These are phyloP conservation scores for Fraxinus velutina DNA, from an alignment of 305 asterid genomes.

Conservation along the genomic window DNA sequence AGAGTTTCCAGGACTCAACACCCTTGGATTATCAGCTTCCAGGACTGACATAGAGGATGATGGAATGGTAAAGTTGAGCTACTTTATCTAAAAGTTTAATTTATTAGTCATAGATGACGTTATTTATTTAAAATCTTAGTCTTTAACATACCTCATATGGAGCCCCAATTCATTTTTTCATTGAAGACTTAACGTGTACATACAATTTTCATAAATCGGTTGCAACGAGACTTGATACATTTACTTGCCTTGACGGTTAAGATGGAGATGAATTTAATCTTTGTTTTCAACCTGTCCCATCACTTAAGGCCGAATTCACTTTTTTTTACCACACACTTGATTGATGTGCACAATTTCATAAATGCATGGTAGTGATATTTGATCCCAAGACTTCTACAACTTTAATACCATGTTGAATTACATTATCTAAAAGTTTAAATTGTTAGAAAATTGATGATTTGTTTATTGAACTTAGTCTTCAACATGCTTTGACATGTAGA, in stretches of 20 bases:
- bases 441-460: not conserved
- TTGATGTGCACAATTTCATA: not conserved
- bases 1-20: slow-evolving; percentile 70
- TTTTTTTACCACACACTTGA: not conserved
- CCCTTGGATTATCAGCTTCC: slow-evolving; percentile 57
- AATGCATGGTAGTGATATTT: not conserved
- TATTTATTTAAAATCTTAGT: not conserved
- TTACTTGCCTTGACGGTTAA: not conserved
- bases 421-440: not conserved
- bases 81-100: not conserved
- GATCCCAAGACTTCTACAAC: not conserved
- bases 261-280: not conserved
- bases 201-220: not conserved
- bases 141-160: not conserved
- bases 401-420: not conserved
- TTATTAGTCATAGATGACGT: not conserved
- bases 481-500: not conserved
- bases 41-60: slow-evolving; percentile 60
- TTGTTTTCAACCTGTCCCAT: not conserved
- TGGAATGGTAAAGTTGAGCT: slow-evolving; percentile 36
- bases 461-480: not conserved
- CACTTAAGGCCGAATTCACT: not conserved
- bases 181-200: not conserved
- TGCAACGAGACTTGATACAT: not conserved
- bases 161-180: not conserved